Evolutionary conservation across 768 basidiomycete species (phyloP), one percentile per base, ranked within the genome.

Genomic region (Serpula lacrymans): DNA sequence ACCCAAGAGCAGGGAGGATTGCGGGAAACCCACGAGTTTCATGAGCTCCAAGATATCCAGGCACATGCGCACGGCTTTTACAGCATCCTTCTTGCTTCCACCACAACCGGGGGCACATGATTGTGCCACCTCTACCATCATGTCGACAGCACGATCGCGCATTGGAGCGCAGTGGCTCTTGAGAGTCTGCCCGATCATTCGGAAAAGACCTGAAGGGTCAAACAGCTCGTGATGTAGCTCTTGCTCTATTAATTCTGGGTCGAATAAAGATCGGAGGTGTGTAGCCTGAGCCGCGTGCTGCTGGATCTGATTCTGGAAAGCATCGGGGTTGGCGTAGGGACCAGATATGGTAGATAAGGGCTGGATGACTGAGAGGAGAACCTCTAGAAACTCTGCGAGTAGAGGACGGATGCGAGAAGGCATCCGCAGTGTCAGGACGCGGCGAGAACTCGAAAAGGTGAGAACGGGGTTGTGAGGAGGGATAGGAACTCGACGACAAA

Each of bases 121-220:
- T 42, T 72, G 70, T 3, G 88, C 88, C 9, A 78, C 71, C 39
- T 70, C 69, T 24, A 95, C 82, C 88, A 96, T 90, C 27, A 73
- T 74, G 55, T 92, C 88, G 20, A 96, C 84, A 31, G 80, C 76
- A 11, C 69, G 74, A 63, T 96, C 93, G 25, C 93, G 72, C 82
- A 95, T 93, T 11, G 93, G 93, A 5, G 93, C 93, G 47, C 93
- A 95, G 53, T 96, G 92, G 25, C 80, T 79, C 61, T 94, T 90
- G 47, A 95, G 74, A 13, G 85, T 84, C 47, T 77, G 71, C 11
- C 89, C 91, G 45, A 96, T 82, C 44, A 81, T 78, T 33, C 71
- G 58, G 64, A 95, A 91, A 34, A 94, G 72, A 8, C 80, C 80
- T 6, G 80, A 76, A 18, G 88, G 80, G 65, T 92, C 88, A 57